A percentile compares a stretch with the other conserved stretches of the same genome.
phyloP scores from a whole-genome alignment of 1,139 yeast genomes.

The Kodamaea sp. region DNA sequence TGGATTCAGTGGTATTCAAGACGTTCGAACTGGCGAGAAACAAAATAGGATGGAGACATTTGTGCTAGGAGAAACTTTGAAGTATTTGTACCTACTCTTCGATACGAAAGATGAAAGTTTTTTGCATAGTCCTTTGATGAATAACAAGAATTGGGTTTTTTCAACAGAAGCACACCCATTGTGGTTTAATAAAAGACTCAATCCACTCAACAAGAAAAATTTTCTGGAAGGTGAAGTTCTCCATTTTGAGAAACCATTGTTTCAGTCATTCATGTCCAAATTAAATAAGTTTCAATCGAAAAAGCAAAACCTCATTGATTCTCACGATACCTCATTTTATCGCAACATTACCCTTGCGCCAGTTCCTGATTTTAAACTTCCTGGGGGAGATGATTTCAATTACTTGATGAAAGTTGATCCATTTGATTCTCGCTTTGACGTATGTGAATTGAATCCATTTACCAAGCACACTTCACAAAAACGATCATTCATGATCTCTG shows the following conservation, averaged over 20 bases:
- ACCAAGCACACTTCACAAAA: conserved; percentile 3
- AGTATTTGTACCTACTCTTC: conserved; percentile 78
- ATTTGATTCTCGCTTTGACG: conserved; percentile 20
- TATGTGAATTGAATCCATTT: conserved; percentile 39
- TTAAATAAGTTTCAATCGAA: conserved; percentile 6
- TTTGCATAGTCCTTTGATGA: conserved; percentile 32
- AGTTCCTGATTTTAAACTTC: conserved; percentile 15
- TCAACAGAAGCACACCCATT: conserved; percentile 95
- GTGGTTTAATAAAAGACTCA: conserved; percentile 53
- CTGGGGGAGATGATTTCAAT: conserved; percentile 11
- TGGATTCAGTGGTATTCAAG: conserved; percentile 81
- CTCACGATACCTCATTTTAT: conserved; percentile 12
- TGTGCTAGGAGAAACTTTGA: conserved; percentile 82
- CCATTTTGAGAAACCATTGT: conserved; percentile 11
- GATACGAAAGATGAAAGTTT: conserved; percentile 65
- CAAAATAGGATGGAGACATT: conserved; percentile 92
- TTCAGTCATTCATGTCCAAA: conserved; percentile 10
- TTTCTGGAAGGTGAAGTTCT: conserved; percentile 7
- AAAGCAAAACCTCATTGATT: conserved; percentile 6
- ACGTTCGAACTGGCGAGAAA: conserved; percentile 59
- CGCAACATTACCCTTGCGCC: conserved; percentile 21
- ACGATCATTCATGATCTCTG: conserved; percentile 26
- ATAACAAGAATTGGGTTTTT: conserved; percentile 62
- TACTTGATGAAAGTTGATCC: conserved; percentile 24
- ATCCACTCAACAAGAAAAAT: conserved; percentile 6